Percentiles rank a stretch among this genome's conserved stretches.
Evolutionary conservation across 1,139 yeast species (phyloP).

Genomic region (Suhomyces guaymorum): DNA sequence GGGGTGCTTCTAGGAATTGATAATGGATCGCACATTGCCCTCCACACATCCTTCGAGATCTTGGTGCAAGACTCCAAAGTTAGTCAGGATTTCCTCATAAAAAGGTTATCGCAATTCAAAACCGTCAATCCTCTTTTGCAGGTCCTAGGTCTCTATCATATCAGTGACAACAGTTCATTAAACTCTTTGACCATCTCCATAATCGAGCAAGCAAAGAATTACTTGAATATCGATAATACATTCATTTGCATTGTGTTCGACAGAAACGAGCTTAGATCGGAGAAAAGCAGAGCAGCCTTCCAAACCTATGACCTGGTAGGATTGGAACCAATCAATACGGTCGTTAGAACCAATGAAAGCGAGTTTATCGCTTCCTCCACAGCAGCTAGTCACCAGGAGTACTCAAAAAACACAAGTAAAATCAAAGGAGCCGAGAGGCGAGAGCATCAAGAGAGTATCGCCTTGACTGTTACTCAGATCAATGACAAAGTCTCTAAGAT

Average conservation of each 20-base stretch:
- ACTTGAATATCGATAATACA: neutral
- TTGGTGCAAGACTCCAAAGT: slow-evolving; percentile 15
- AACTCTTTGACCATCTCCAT: slow-evolving; percentile 13
- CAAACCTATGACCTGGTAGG: slow-evolving; percentile 7
- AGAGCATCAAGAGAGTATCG: slow-evolving; percentile 19
- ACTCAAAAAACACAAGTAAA: slow-evolving; percentile 13
- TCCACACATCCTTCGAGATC: slow-evolving; percentile 29
- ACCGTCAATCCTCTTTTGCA: slow-evolving; percentile 29
- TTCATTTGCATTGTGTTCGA: slow-evolving; percentile 10
- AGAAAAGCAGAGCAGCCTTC: slow-evolving; percentile 4
- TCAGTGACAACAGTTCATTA: slow-evolving; percentile 13
- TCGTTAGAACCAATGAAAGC: slow-evolving; percentile 23
- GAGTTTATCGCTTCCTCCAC: slow-evolving; percentile 32
- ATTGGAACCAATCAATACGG: slow-evolving; percentile 13
- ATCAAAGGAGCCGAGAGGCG: slow-evolving; percentile 11
- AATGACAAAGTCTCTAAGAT: slow-evolving; percentile 22
- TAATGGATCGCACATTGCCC: slow-evolving; percentile 15
- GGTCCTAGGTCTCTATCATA: slow-evolving; percentile 34
- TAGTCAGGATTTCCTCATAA: slow-evolving; percentile 27
- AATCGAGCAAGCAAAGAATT: slow-evolving; percentile 9
- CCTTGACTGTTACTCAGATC: slow-evolving; percentile 25
- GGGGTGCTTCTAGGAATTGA: slow-evolving; percentile 34
- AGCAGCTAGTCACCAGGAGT: slow-evolving; percentile 26
- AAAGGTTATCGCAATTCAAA: slow-evolving; percentile 29
- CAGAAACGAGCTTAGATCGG: slow-evolving; percentile 8